A percentile compares a stretch with the other conserved stretches of the same genome.
These are phyloP conservation scores for Claviceps monticola DNA, from an alignment of 2,329 filamentous ascomycete genomes.

Conservation along the genomic window DNA sequence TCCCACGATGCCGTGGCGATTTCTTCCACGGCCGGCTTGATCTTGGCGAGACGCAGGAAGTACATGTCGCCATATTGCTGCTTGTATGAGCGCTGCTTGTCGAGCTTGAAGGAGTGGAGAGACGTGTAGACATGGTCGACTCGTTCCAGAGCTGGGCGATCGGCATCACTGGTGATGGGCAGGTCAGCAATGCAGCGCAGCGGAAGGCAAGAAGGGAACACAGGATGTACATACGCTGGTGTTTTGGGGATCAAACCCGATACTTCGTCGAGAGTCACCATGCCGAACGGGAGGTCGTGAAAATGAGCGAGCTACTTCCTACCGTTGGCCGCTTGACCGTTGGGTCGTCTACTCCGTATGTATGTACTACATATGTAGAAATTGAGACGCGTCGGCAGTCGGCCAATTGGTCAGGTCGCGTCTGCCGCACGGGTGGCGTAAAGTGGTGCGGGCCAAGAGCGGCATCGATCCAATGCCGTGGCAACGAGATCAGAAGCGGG, in stretches of 20 bases:
- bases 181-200: background rate
- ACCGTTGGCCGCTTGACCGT: no score
- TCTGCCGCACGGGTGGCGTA: background rate
- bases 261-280: slow-evolving; percentile 22
- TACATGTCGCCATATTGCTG: slow-evolving; percentile 98
- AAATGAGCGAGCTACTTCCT: background rate
- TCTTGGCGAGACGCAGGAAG: slow-evolving; percentile 74
- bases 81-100: slow-evolving; percentile 62
- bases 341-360: no score
- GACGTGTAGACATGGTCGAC: slow-evolving; percentile 53
- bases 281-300: slow-evolving; percentile 8
- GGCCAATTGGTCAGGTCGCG: background rate
- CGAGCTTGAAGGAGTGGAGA: slow-evolving; percentile 59
- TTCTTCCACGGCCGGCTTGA: slow-evolving; percentile 71
- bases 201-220: background rate
- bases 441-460: background rate
- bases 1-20: slow-evolving; percentile 66
- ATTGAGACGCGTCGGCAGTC: background rate
- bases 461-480: no score
- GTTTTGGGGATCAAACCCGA: slow-evolving; percentile 19
- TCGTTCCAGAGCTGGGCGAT: slow-evolving; percentile 33
- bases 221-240: slow-evolving; percentile 15
- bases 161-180: slow-evolving; percentile 16
- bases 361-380: no score
- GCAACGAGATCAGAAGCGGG: no score